phyloP scores from a whole-genome alignment of 495 filamentous ascomycete species.

The Aspergillus leporis region DNA sequence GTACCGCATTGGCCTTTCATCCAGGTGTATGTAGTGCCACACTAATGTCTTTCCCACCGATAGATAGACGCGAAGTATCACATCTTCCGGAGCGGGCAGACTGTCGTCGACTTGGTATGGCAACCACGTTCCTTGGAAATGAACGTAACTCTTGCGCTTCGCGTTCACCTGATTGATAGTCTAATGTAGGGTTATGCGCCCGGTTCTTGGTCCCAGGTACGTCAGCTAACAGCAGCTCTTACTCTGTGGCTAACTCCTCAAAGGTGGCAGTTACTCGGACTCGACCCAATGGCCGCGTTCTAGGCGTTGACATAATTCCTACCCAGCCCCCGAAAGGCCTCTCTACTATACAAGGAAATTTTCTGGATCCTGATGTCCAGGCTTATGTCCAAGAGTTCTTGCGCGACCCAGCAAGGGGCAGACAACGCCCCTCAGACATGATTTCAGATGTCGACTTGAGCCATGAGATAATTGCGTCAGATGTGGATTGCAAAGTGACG shows the following conservation, averaged over 20 bases:
- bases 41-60: neutral
- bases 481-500: conserved; percentile 11
- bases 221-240: conserved; percentile 1
- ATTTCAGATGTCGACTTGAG: conserved; percentile 15
- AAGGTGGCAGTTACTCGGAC: conserved; percentile 79
- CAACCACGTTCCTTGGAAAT: neutral
- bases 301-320: conserved; percentile 93
- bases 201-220: conserved; percentile 89
- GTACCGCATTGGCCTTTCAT: conserved; percentile 34
- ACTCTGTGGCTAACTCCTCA: conserved; percentile 6
- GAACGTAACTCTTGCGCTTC: neutral
- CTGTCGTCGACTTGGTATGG: conserved; percentile 81
- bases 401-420: conserved; percentile 60
- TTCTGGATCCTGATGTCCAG: conserved; percentile 70
- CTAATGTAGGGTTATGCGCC: conserved; percentile 81
- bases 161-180: neutral
- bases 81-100: conserved; percentile 76
- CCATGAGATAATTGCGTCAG: neutral
- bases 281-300: conserved; percentile 70
- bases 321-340: conserved; percentile 86
- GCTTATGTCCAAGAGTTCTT: conserved; percentile 74
- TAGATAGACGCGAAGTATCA: conserved; percentile 79
- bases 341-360: conserved; percentile 91
- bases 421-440: conserved; percentile 33
- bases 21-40: neutral